These are phyloP conservation scores for Eragrostis tef DNA, from an alignment of 202 grass and related monocot species.

Conservation along the genomic window DNA sequence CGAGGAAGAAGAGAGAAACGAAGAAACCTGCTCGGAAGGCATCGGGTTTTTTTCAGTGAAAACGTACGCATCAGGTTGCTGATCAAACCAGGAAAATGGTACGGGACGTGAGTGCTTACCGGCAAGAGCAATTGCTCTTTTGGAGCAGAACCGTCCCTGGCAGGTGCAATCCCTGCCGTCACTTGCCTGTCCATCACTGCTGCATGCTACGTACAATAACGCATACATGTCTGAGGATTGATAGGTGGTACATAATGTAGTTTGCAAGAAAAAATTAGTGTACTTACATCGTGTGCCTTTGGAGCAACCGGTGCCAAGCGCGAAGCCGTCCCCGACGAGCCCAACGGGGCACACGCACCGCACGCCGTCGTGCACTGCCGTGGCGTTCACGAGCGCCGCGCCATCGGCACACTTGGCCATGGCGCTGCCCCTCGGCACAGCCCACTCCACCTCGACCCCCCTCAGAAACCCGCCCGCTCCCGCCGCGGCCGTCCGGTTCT, in stretches of 20 bases:
- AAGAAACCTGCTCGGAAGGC: constrained; percentile 53
- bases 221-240: background rate
- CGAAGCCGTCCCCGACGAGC: constrained; percentile 75
- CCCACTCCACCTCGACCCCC: constrained; percentile 89
- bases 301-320: constrained; percentile 61
- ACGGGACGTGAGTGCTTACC: constrained; percentile 46
- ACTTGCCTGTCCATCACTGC: constrained; percentile 37
- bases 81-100: background rate
- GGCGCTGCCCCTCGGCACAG: constrained; percentile 54
- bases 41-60: background rate
- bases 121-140: constrained; percentile 58
- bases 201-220: constrained; percentile 50
- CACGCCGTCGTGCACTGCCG: constrained; percentile 57
- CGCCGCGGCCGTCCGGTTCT: constrained; percentile 46
- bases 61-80: background rate
- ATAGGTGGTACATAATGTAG: background rate
- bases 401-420: constrained; percentile 62
- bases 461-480: constrained; percentile 24
- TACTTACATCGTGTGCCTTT: constrained; percentile 46
- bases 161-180: constrained; percentile 52
- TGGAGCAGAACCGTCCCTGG: constrained; percentile 75
- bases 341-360: constrained; percentile 60
- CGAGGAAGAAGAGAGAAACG: constrained; percentile 71
- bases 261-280: background rate
- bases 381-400: constrained; percentile 60